These are phyloP conservation scores for Aspergillus biplanus DNA, from an alignment of 495 filamentous ascomycete genomes.

Conservation along the genomic window DNA sequence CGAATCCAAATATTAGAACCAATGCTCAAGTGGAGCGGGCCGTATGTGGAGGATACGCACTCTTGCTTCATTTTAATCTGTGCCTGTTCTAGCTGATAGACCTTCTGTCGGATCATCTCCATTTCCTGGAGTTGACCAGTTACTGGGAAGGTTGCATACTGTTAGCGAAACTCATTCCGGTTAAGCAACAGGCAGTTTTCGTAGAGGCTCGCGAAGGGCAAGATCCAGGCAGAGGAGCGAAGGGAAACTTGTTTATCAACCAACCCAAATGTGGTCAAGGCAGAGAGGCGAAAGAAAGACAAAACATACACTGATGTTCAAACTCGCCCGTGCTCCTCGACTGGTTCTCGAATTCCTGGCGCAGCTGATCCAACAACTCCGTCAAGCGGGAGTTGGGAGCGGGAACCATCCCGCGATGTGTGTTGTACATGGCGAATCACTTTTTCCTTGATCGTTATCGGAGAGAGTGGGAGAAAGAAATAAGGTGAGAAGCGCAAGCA, in stretches of 20 bases:
- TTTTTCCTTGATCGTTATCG: conserved; percentile 3
- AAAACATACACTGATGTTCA: conserved; percentile 84
- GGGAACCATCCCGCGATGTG: conserved; percentile 81
- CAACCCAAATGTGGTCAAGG: background rate
- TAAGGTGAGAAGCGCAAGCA: background rate
- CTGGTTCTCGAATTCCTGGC: conserved; percentile 87
- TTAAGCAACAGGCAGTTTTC: background rate
- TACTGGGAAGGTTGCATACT: conserved; percentile 57
- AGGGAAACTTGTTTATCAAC: background rate
- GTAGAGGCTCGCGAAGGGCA: background rate
- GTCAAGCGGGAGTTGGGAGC: conserved; percentile 76
- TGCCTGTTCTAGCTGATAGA: conserved; percentile 85
- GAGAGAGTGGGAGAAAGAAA: conserved; percentile 3
- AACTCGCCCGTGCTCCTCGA: conserved; percentile 74
- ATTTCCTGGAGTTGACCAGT: conserved; percentile 87
- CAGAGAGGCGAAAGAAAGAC: conserved; percentile 7
- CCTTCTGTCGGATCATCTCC: conserved; percentile 86
- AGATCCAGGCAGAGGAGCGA: background rate
- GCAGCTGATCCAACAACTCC: conserved; percentile 88
- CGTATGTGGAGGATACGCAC: conserved; percentile 55
- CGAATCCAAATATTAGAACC: conserved; percentile 10
- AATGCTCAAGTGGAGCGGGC: background rate
- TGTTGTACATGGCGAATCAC: conserved; percentile 76
- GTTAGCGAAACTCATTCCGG: conserved; percentile 29
- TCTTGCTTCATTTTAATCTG: conserved; percentile 87